Base-by-base conservation (phyloP, 768 basidiomycete species). In the Infundibulicybe gibba region DNA sequence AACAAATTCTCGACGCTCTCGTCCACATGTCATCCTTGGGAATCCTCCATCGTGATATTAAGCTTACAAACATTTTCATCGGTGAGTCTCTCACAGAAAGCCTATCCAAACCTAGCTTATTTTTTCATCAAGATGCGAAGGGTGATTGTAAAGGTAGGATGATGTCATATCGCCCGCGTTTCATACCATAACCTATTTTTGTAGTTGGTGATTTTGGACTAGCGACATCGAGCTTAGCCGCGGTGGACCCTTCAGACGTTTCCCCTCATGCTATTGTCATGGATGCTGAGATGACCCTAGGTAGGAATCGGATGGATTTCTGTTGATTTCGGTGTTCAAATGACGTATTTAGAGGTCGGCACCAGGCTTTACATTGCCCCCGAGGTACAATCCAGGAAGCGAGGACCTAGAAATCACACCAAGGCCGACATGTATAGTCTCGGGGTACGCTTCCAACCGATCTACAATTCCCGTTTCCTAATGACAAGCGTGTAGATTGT, bases 371-470 rank as follows among this genome's bases (percentile, higher is more conserved):
- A 97, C 61, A 94, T 95, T 43, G 94, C 94, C 0, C 94, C 94
- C 0, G 94, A 97, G 61, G 87, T 95, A 9, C 79, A 83, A 48
- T 82, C 79, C 1, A 66, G 77, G 41, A 78, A 69, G 54, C 76
- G 71, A 40, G 77, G 80, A 0, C 82, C 83, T n/a, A 74, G 82
- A 42, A 87, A 90, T 58, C 90, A 91, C 53, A 81, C 73, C 32
- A 95, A 94, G 58, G 94, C 92, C 0, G 94, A 97, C 57, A 85
- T 97, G 78, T 97, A 94, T 61, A 93, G 91, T 62, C 77, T 95
- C 9, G 94, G 94, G 17, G 91, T 92, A 60, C 43, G 83, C 71
- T 13, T 11, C 14, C 45, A 17, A 12, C 16, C 37, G 32, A 9
- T 15, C 6, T 16, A n/a, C 20, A 15, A 47, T 16, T 25, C 37